These are phyloP conservation scores for Entomortierella chlamydospora DNA, from an alignment of 192 early-diverging fungal genomes.

Conservation along the genomic window DNA sequence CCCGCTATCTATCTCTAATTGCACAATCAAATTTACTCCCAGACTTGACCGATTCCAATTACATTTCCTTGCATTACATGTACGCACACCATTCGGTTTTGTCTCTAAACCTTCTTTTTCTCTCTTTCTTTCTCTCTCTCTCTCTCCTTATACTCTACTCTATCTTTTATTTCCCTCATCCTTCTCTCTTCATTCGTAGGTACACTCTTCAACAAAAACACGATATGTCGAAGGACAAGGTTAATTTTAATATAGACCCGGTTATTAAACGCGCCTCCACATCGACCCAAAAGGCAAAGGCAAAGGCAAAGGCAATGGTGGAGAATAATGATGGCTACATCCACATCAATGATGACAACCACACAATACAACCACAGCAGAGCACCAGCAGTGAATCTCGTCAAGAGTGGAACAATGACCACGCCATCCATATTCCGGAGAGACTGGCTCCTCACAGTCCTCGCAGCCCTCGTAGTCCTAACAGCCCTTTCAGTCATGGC, in stretches of 20 bases:
- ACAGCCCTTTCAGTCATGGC: too few relatives aligned
- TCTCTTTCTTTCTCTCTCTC: background rate
- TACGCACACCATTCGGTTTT: too few relatives aligned
- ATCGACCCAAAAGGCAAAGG: background rate
- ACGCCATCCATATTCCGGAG: background rate
- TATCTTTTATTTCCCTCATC: background rate
- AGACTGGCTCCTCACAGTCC: background rate
- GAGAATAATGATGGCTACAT: background rate
- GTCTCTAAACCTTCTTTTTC: too few relatives aligned
- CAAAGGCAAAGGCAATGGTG: slow-evolving; percentile 2
- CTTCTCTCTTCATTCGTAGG: background rate
- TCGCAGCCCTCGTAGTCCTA: too few relatives aligned
- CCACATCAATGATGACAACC: slow-evolving; percentile 1
- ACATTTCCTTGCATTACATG: too few relatives aligned
- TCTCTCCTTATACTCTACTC: too few relatives aligned
- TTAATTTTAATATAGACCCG: background rate
- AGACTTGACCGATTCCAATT: too few relatives aligned
- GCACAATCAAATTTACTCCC: too few relatives aligned
- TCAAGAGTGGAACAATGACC: background rate
- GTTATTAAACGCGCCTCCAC: background rate
- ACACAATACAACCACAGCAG: background rate
- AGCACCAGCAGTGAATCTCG: background rate
- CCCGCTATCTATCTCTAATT: too few relatives aligned
- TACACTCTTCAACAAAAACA: background rate
- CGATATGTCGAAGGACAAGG: background rate